phyloP scores from a whole-genome alignment of 495 filamentous ascomycete genomes.

The Cudoniella acicularis region DNA sequence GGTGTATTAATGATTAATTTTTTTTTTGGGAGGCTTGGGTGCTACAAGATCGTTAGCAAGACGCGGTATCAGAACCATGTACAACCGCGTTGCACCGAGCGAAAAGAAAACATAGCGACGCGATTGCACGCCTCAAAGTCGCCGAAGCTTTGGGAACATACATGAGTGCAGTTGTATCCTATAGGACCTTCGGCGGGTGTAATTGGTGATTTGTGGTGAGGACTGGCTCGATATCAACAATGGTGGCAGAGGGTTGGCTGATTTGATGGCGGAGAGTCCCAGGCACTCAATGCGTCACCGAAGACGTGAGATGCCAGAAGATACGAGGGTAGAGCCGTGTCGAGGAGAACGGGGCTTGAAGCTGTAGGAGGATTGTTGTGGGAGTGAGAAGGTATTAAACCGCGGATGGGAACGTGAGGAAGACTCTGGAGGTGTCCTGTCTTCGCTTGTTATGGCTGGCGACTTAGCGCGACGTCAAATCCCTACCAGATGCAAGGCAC shows the following conservation, averaged over 20 bases:
- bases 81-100: constrained; percentile 9
- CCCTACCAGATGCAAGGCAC: constrained; percentile 14
- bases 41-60: constrained; percentile 18
- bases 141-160: constrained; percentile 12
- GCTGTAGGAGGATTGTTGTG: constrained; percentile 17
- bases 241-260: constrained; percentile 6
- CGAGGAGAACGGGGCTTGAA: not conserved
- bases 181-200: not conserved
- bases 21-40: not conserved
- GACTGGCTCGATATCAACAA: constrained; percentile 18
- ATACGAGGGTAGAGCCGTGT: constrained; percentile 2
- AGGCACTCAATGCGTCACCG: constrained; percentile 16
- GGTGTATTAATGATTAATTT: constrained; percentile 23
- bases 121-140: constrained; percentile 4
- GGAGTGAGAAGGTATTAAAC: constrained; percentile 8
- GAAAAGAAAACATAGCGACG: constrained; percentile 8
- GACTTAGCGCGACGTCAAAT: constrained; percentile 20
- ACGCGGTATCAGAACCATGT: constrained; percentile 18
- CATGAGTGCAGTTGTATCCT: constrained; percentile 8
- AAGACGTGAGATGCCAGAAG: not conserved
- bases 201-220: not conserved
- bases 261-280: constrained; percentile 2
- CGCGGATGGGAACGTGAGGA: constrained; percentile 10
- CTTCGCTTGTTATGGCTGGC: constrained; percentile 27
- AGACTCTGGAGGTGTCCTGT: constrained; percentile 1